These are phyloP conservation scores for Penicillium sp. DNA, from an alignment of 2,329 filamentous ascomycete species.

Conservation along the genomic window DNA sequence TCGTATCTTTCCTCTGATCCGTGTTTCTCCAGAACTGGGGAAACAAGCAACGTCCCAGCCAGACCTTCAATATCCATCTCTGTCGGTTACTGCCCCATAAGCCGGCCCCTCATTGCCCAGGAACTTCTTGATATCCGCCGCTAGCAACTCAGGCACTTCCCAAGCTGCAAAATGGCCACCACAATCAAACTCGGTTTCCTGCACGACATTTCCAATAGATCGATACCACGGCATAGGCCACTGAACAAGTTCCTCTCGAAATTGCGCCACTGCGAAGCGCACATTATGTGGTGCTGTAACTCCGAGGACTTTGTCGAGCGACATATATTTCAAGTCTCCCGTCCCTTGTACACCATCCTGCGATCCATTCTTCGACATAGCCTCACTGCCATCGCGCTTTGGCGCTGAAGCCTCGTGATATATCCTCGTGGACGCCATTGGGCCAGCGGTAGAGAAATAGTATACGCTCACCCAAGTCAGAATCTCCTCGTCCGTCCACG, in stretches of 20 bases:
- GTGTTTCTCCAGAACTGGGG: too few relatives aligned
- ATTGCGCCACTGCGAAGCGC: conserved; percentile 52
- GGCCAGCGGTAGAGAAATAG: conserved; percentile 65
- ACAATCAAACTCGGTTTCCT: conserved; percentile 43
- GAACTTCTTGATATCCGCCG: conserved; percentile 47
- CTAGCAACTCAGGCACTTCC: conserved; percentile 49
- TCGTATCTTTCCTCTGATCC: too few relatives aligned
- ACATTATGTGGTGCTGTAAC: conserved; percentile 45
- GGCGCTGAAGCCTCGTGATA: conserved; percentile 63
- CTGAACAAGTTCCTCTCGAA: conserved; percentile 50
- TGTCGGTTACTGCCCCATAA: conserved; percentile 34
- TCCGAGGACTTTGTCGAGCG: conserved; percentile 27
- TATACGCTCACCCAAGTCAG: conserved; percentile 72
- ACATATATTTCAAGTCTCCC: conserved; percentile 9
- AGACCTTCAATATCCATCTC: conserved; percentile 31
- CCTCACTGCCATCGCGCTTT: conserved; percentile 2
- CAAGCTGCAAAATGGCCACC: conserved; percentile 55
- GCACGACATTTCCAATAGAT: conserved; percentile 51
- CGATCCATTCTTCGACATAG: neutral
- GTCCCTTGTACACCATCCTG: conserved; percentile 5
- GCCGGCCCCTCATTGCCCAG: conserved; percentile 44
- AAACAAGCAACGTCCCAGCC: neutral
- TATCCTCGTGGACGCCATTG: conserved; percentile 63
- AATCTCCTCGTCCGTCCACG: conserved; percentile 73
- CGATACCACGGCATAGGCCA: conserved; percentile 51